phyloP scores from a whole-genome alignment of 345 rosid genomes.

The Isatis tinctoria region DNA sequence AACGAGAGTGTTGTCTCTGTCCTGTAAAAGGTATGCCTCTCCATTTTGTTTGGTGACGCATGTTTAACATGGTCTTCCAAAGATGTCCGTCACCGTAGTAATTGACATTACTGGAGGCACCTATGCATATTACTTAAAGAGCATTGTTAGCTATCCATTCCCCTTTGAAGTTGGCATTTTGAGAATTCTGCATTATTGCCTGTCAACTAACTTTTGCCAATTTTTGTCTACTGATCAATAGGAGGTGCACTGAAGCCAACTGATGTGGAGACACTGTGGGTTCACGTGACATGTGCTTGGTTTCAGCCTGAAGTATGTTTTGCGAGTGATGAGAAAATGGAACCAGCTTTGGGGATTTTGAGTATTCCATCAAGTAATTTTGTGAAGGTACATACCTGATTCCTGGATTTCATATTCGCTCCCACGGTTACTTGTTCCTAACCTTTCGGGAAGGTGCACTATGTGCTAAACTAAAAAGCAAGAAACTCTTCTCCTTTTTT shows the following conservation, averaged over 20 bases:
- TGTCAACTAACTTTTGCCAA: background rate
- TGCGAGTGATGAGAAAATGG: slow-evolving; percentile 97
- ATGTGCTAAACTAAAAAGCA: background rate
- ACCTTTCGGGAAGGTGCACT: background rate
- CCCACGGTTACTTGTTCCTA: background rate
- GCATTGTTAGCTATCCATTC: background rate
- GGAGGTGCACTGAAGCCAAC: slow-evolving; percentile 99
- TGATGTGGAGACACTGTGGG: slow-evolving; percentile 92
- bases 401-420: background rate
- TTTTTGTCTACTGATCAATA: slow-evolving; percentile 27
- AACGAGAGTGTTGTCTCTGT: slow-evolving; percentile 93
- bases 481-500: slow-evolving; percentile 3
- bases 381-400: slow-evolving; percentile 59
- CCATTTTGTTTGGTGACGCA: background rate
- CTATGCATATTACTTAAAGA: background rate
- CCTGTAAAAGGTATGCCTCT: slow-evolving; percentile 76
- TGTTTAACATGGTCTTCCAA: background rate
- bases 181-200: background rate
- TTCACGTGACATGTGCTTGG: slow-evolving; percentile 99
- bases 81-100: background rate
- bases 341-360: slow-evolving; percentile 94
- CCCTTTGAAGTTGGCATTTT: background rate
- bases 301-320: slow-evolving; percentile 96
- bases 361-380: slow-evolving; percentile 90
- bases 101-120: background rate